Base-by-base conservation (phyloP, 306 rosid genomes). In the Lathyrus tuberosus region DNA sequence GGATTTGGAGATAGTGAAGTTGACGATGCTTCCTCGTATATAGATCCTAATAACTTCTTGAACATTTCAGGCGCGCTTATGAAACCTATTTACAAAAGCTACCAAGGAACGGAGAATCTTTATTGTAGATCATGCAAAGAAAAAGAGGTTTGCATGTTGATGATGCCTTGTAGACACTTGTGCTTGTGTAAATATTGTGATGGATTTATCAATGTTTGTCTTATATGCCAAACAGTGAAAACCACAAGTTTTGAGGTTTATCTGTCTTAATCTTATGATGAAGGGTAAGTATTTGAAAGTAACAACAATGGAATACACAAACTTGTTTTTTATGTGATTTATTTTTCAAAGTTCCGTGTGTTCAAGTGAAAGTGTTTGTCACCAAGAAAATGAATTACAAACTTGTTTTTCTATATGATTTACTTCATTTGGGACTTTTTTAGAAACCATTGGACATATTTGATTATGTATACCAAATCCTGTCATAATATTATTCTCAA, bases 1-100 rank as follows among this genome's bases (percentile, higher is more conserved):
- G 98, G 98, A 31, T 93, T 86, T 48, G 97, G 98, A 75, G 98
- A 93, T 74, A 93, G 90, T 46, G 98, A 90, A 80, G 82, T 74
- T 53, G 98, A 93, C 62, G 97, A 93, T 49, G 83, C 89, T 8
- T 86, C 87, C 47, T 90, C 97, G 1, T 76, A 78, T 72, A 71
- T 86, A 0, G 84, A 88, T 73, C 91, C 92, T 1, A 87, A 77
- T 58, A 89, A 88, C 86, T 71, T 81, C 74, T 65, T 84, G 20
- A 76, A 76, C 33, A 37, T 84, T 65, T 80, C 84, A 1, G 83
- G 76, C 0, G 77, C 68, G 1, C 61, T 76, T 0, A 22, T 43
- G 71, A 84, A 80, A 53, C 62, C 88, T 0, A 5, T 72, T 4
- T 53, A 74, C 71, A 79, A 79, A 70, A 80, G 67, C 47, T 35